These are phyloP conservation scores for Cordyceps javanica DNA, from an alignment of 2,329 filamentous ascomycete genomes.

Conservation along the genomic window DNA sequence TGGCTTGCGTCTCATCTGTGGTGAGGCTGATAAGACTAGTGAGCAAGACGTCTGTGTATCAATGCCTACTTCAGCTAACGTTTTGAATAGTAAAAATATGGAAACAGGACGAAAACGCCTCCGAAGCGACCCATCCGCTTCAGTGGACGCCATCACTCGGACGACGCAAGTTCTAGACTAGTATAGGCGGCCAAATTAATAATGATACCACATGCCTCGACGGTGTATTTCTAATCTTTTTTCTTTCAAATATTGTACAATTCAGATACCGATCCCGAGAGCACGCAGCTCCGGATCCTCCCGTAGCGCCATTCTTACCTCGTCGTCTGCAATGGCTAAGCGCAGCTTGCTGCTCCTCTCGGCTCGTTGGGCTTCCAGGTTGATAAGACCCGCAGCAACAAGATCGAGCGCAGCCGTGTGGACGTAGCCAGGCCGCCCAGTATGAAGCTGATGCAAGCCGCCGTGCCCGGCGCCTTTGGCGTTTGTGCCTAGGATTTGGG, in stretches of 20 bases:
- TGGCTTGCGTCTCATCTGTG: slow-evolving; percentile 82
- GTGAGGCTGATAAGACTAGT: slow-evolving; percentile 95
- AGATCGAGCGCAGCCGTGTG: slow-evolving; percentile 73
- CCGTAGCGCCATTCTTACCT: slow-evolving; percentile 79
- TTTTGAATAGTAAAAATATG: slow-evolving; percentile 73
- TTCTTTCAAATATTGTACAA: slow-evolving; percentile 19
- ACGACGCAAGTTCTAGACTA: slow-evolving; percentile 62
- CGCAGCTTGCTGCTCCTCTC: slow-evolving; percentile 85
- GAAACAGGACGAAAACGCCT: slow-evolving; percentile 89
- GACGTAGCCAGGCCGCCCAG: slow-evolving; percentile 38
- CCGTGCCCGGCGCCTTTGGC: slow-evolving; percentile 21
- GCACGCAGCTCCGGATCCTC: slow-evolving; percentile 84
- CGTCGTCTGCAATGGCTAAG: slow-evolving; percentile 81
- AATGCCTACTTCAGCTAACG: slow-evolving; percentile 19
- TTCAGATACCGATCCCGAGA: slow-evolving; percentile 54
- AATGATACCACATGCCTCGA: slow-evolving; percentile 10
- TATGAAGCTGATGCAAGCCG: slow-evolving; percentile 22
- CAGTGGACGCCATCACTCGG: slow-evolving; percentile 84
- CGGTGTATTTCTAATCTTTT: slow-evolving; percentile 1
- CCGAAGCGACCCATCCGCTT: slow-evolving; percentile 82
- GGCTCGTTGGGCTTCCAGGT: slow-evolving; percentile 71
- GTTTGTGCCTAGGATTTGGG: slow-evolving; percentile 27
- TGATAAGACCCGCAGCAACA: slow-evolving; percentile 80
- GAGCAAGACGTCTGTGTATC: slow-evolving; percentile 23
- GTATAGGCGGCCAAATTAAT: neutral